phyloP scores from a whole-genome alignment of 768 basidiomycete species.

The Pleurotus cornucopiae region DNA sequence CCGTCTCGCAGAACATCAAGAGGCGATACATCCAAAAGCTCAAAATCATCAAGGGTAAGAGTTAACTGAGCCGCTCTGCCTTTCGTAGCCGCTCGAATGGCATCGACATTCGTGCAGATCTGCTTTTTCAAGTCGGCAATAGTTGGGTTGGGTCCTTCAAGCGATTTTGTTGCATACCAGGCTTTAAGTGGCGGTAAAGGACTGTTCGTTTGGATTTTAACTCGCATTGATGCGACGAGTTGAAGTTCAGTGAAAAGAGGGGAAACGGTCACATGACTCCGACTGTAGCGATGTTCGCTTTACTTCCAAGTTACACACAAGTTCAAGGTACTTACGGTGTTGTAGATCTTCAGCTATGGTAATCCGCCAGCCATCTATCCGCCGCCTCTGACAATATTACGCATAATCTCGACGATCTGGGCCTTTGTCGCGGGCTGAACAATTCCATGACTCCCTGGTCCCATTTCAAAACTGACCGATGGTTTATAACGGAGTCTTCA shows the following conservation, averaged over 20 bases:
- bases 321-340: no score
- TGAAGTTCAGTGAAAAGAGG: no score
- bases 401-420: no score
- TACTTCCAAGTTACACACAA: no score
- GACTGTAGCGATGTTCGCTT: no score
- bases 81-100: slow-evolving; percentile 19
- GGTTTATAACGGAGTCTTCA: background rate
- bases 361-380: no score
- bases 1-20: slow-evolving; percentile 42
- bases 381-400: no score
- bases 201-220: slow-evolving; percentile 42
- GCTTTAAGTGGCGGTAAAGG: slow-evolving; percentile 48
- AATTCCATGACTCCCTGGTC: background rate
- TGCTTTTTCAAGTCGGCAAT: slow-evolving; percentile 34
- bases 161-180: slow-evolving; percentile 36
- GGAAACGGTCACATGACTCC: no score
- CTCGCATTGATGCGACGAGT: slow-evolving; percentile 32
- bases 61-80: slow-evolving; percentile 19
- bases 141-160: slow-evolving; percentile 22
- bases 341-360: no score
- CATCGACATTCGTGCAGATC: slow-evolving; percentile 29
- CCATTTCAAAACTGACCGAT: background rate
- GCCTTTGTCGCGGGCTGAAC: background rate
- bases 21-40: slow-evolving; percentile 37
- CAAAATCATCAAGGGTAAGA: slow-evolving; percentile 43